Conservation (phyloP, 106 monocot genomes). For the Chionographis japonica region DNA sequence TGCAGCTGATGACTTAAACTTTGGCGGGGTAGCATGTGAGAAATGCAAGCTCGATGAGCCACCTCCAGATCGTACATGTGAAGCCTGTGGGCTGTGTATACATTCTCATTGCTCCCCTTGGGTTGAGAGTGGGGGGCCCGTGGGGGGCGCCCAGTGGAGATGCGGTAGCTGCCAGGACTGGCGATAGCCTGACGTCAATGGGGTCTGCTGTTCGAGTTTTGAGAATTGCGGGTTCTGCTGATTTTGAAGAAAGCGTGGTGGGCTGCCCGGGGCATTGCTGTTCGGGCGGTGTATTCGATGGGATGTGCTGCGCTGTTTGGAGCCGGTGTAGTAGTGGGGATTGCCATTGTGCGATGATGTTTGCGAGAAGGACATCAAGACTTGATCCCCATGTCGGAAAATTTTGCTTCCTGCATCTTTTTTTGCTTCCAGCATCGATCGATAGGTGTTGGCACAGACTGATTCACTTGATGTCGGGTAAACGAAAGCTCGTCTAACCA, state of each 20-base stretch:
- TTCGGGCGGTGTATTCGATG: no score
- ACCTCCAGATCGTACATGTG: constrained; percentile 49
- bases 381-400: no score
- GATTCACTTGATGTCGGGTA: no score
- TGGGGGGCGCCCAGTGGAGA: constrained; percentile 37
- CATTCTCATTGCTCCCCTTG: constrained; percentile 75
- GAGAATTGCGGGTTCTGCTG: background rate
- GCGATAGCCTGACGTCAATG: constrained; percentile 13
- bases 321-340: no score
- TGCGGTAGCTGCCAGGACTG: constrained; percentile 71
- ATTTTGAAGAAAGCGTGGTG: background rate
- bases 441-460: no score
- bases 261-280: no score
- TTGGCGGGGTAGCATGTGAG: constrained; percentile 26
- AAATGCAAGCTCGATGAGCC: constrained; percentile 46
- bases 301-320: no score
- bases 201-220: constrained; percentile 9
- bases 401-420: no score
- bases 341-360: no score
- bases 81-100: constrained; percentile 41
- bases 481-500: no score
- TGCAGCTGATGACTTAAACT: background rate
- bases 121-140: constrained; percentile 31
- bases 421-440: no score
- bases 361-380: no score